Evolutionary conservation across 1,284 basidiomycete genomes (phyloP).

Genomic region (Sporisorium sorghi): DNA sequence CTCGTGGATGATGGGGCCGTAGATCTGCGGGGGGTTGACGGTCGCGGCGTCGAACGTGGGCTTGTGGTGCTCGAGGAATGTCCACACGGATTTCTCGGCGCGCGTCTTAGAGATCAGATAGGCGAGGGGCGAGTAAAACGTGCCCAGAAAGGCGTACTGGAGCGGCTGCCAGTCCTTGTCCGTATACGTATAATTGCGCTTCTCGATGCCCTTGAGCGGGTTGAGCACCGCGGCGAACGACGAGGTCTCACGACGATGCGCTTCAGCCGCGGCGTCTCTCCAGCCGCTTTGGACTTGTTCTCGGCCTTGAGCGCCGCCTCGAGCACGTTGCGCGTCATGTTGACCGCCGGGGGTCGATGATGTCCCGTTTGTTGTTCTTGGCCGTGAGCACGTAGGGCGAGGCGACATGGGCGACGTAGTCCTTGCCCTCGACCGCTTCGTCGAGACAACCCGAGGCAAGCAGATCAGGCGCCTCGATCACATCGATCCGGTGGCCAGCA

Average conservation of each 20-base stretch:
- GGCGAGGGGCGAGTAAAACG: conserved; percentile 48
- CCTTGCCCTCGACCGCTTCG: conserved; percentile 29
- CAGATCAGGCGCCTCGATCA: conserved; percentile 35
- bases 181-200: conserved; percentile 47
- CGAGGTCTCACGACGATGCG: conserved; percentile 48
- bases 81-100: conserved; percentile 69
- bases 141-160: conserved; percentile 27
- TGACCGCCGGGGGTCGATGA: conserved; percentile 45
- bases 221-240: conserved; percentile 49
- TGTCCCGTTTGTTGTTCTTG: conserved; percentile 37
- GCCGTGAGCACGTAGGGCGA: conserved; percentile 41
- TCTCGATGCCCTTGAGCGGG: conserved; percentile 41
- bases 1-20: conserved; percentile 55
- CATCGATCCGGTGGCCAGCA: conserved; percentile 18
- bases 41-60: conserved; percentile 47
- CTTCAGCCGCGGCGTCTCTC: conserved; percentile 26
- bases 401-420: conserved; percentile 49
- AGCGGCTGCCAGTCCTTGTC: conserved; percentile 49
- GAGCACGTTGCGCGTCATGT: conserved; percentile 50
- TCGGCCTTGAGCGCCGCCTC: conserved; percentile 43
- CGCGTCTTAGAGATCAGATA: conserved; percentile 69
- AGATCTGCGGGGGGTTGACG: conserved; percentile 56
- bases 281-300: conserved; percentile 22
- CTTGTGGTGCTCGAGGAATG: conserved; percentile 64
- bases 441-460: conserved; percentile 33